phyloP scores from a whole-genome alignment of 148 eudicot species.

The Silene latifolia region DNA sequence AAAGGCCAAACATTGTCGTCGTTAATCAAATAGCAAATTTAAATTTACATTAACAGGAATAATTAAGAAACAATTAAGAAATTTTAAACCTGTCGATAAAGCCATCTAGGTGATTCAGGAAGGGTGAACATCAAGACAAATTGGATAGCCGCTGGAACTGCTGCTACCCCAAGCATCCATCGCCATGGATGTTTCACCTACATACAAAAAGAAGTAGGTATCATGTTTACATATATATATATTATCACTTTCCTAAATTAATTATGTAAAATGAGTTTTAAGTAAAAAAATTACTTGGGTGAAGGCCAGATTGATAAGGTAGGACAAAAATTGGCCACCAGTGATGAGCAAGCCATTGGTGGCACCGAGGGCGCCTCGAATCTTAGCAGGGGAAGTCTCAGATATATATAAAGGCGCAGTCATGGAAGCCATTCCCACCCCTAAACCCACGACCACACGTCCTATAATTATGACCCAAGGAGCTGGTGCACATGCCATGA shows the following conservation, averaged over 20 bases:
- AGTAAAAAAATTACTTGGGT: slow-evolving; percentile 2
- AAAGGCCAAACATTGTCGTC: not conserved
- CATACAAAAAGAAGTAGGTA: not conserved
- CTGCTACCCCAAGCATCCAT: slow-evolving; percentile 91
- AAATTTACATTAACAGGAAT: not conserved
- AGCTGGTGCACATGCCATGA: slow-evolving; percentile 14
- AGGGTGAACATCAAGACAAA: slow-evolving; percentile 57
- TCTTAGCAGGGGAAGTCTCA: slow-evolving; percentile 24
- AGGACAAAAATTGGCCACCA: slow-evolving; percentile 27
- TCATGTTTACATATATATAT: not conserved
- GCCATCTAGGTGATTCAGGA: slow-evolving; percentile 89
- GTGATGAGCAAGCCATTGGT: slow-evolving; percentile 28
- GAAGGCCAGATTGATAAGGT: slow-evolving; percentile 26
- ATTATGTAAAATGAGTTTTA: not conserved
- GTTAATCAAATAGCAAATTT: not conserved
- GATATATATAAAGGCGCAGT: slow-evolving; percentile 22
- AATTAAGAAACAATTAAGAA: not conserved
- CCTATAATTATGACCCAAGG: slow-evolving; percentile 21
- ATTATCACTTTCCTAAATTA: not conserved
- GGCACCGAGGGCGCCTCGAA: slow-evolving; percentile 24
- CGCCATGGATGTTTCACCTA: slow-evolving; percentile 59
- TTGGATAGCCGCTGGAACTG: slow-evolving; percentile 60
- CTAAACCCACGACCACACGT: slow-evolving; percentile 18
- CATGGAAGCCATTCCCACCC: slow-evolving; percentile 28
- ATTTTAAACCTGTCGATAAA: slow-evolving; percentile 48